Evolutionary conservation across 108 stramenopile genomes (phyloP), one percentile per base, ranked within the genome.

Genomic region (Cyclostephanos tholiformis): DNA sequence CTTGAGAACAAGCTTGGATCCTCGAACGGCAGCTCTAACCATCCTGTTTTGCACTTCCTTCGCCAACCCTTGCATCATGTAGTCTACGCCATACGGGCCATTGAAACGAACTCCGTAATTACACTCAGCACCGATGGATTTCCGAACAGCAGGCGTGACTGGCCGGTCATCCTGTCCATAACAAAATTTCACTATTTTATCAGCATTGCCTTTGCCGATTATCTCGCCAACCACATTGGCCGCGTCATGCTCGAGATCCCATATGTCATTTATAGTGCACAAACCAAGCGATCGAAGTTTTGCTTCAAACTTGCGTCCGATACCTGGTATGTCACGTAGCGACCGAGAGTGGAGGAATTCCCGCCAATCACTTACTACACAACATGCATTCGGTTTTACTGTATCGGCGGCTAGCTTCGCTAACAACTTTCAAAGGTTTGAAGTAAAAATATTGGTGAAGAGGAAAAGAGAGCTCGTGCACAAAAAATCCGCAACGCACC

Each of bases 71-170:
- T 72, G 41, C 67, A 97, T 85, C 77, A 97, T 92, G 30, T 88
- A 69, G 46, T 96, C 89, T 19, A 88, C 80, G 16, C 96, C 94
- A 49, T 84, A 88, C 16, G 85, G 89, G 3, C 91, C 90, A 71
- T 92, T 77, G 70, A 97, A 97, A 27, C 97, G 76, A 17, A 97
- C 92, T 7, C 97, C 97, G 68, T 95, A 97, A 77, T 96, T 97
- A 69, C 93, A 94, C 76, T 97, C 97, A n/a, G 96, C 96, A 13
- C 97, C 96, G 35, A 97, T 93, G 38, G 90, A 91, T 79, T 96
- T 96, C 50, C 96, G 85, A 51, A 79, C 73, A 13, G 82, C 82
- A 8, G 93, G 84, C 57, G 82, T 74, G 16, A 97, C 93, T 30
- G 82, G 56, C 14, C 97, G 87, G 56, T 93, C 91, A 84, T 97